Conservation (phyloP, 2,329 filamentous ascomycete species). For the Diaporthe caulivora region DNA sequence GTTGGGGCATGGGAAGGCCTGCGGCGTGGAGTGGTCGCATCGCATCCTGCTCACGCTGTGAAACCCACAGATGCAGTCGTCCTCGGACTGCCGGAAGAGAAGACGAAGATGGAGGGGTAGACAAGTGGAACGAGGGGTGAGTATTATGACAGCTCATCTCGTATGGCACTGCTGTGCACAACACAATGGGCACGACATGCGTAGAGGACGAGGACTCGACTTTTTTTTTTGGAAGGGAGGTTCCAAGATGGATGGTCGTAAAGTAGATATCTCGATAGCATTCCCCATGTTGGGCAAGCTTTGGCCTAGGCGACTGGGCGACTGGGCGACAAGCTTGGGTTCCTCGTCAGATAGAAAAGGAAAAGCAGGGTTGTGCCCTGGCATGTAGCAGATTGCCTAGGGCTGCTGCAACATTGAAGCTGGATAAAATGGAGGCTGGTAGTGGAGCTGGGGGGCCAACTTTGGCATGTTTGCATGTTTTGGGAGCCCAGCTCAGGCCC, state of each 20-base stretch:
- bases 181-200: background rate
- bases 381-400: background rate
- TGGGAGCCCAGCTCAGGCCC: background rate
- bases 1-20: constrained; percentile 3
- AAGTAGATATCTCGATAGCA: background rate
- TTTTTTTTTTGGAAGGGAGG: too few relatives aligned
- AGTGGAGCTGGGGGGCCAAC: constrained; percentile 23
- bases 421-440: constrained; percentile 32
- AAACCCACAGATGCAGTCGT: constrained; percentile 12
- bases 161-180: constrained; percentile 1
- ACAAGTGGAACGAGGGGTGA: background rate
- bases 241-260: background rate
- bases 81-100: constrained; percentile 19
- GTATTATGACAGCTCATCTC: constrained; percentile 18
- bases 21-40: background rate
- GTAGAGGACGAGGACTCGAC: background rate
- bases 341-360: background rate
- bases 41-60: constrained; percentile 20
- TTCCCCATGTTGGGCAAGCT: constrained; percentile 2
- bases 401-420: constrained; percentile 21
- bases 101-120: too few relatives aligned
- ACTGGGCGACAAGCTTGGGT: background rate
- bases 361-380: constrained; percentile 6
- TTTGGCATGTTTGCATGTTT: constrained; percentile 22
- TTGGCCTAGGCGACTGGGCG: background rate